These are phyloP conservation scores for Pichia cephalocereana DNA, from an alignment of 805 yeast species.

Conservation along the genomic window DNA sequence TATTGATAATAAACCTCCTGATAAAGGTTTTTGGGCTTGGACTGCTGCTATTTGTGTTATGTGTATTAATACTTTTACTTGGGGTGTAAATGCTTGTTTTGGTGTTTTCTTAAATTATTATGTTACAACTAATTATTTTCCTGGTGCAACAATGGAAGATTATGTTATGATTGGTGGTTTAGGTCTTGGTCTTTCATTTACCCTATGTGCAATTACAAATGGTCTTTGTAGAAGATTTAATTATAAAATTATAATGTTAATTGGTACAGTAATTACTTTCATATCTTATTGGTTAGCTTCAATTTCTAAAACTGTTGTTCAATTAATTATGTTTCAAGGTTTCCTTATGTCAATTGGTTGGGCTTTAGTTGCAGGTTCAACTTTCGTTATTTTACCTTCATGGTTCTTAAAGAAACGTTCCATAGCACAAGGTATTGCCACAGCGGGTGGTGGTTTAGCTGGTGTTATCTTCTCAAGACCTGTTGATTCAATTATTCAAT, in stretches of 20 bases:
- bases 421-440: slow-evolving; percentile 40
- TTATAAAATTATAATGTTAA: slow-evolving; percentile 33
- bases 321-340: slow-evolving; percentile 42
- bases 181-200: slow-evolving; percentile 45
- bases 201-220: slow-evolving; percentile 49
- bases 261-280: slow-evolving; percentile 34
- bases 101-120: slow-evolving; percentile 48
- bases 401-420: slow-evolving; percentile 39
- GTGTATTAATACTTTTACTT: slow-evolving; percentile 30
- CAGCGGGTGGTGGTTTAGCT: slow-evolving; percentile 45
- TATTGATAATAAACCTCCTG: slow-evolving; percentile 29
- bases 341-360: slow-evolving; percentile 35
- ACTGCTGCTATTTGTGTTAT: slow-evolving; percentile 30
- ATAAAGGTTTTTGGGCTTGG: slow-evolving; percentile 43
- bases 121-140: slow-evolving; percentile 31
- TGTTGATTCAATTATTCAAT: slow-evolving; percentile 31
- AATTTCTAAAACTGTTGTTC: slow-evolving; percentile 32
- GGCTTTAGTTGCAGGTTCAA: slow-evolving; percentile 30
- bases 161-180: slow-evolving; percentile 51
- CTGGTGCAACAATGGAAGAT: slow-evolving; percentile 41
- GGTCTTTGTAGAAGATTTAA: slow-evolving; percentile 42
- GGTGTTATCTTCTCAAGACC: slow-evolving; percentile 40
- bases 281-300: slow-evolving; percentile 37
- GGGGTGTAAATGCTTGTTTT: slow-evolving; percentile 48
- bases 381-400: slow-evolving; percentile 33